Evolutionary conservation across 169 alveolate species (phyloP).

Genomic region (Plasmodium reichenowi): DNA sequence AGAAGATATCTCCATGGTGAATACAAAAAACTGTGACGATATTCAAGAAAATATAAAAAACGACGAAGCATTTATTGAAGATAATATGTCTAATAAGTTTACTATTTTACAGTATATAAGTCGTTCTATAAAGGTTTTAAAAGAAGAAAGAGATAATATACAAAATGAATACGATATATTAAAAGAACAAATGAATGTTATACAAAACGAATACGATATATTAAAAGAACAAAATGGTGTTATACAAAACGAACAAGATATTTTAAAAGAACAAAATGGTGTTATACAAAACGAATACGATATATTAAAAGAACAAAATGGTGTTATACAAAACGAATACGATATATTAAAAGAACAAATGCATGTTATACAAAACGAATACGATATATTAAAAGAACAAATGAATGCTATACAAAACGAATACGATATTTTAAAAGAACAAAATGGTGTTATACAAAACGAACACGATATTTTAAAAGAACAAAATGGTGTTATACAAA

Average conservation of each 20-base stretch:
- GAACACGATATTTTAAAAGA: background rate
- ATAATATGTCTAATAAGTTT: too few relatives aligned
- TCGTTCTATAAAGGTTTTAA: background rate
- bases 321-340: background rate
- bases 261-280: too few relatives aligned
- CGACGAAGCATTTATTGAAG: background rate
- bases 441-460: background rate
- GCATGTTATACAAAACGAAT: background rate
- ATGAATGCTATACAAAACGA: background rate
- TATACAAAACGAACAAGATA: too few relatives aligned
- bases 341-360: background rate
- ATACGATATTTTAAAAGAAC: background rate
- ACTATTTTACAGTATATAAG: background rate
- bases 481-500: background rate
- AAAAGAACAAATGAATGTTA: background rate
- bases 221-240: background rate
- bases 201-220: background rate
- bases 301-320: background rate
- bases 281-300: too few relatives aligned
- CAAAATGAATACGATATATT: background rate
- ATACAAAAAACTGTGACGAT: background rate
- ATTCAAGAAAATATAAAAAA: background rate
- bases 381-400: background rate
- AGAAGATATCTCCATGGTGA: background rate
- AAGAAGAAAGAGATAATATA: conserved; percentile 3